Percentiles rank a stretch among this genome's conserved stretches.
phyloP scores from a whole-genome alignment of 768 basidiomycete genomes.

The Boletus barrowsii region DNA sequence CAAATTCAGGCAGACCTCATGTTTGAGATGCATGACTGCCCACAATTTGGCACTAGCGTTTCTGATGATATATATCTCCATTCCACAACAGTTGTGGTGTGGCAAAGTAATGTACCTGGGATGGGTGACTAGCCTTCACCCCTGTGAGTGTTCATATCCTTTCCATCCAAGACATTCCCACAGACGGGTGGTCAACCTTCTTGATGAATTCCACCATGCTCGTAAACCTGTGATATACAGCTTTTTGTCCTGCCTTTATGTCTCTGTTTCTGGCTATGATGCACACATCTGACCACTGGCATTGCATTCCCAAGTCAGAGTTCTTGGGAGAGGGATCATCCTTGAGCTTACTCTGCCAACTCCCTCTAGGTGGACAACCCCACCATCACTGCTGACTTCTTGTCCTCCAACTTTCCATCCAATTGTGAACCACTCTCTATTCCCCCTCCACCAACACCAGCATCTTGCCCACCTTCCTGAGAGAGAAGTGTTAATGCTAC shows the following conservation, averaged over 20 bases:
- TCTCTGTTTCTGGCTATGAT: neutral
- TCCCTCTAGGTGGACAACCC: no score
- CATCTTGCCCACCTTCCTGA: no score
- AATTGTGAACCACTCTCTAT: no score
- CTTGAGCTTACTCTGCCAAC: no score
- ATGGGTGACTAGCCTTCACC: neutral
- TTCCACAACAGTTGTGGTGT: slow-evolving; percentile 1
- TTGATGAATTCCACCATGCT: neutral
- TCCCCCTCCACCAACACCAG: no score
- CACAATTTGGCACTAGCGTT: neutral
- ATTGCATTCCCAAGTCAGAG: neutral
- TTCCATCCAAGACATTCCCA: neutral
- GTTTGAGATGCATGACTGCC: neutral
- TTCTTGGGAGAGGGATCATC: no score
- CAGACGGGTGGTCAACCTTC: neutral
- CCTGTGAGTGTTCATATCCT: neutral
- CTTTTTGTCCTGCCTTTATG: neutral
- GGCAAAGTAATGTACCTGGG: neutral
- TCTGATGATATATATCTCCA: neutral
- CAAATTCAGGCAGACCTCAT: no score
- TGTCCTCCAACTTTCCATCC: no score
- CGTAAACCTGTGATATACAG: neutral
- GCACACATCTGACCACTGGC: neutral
- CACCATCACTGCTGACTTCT: no score
- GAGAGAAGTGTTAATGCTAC: no score